phyloP scores from a whole-genome alignment of 164 flowering plant species.

The Liriodendron chinense region DNA sequence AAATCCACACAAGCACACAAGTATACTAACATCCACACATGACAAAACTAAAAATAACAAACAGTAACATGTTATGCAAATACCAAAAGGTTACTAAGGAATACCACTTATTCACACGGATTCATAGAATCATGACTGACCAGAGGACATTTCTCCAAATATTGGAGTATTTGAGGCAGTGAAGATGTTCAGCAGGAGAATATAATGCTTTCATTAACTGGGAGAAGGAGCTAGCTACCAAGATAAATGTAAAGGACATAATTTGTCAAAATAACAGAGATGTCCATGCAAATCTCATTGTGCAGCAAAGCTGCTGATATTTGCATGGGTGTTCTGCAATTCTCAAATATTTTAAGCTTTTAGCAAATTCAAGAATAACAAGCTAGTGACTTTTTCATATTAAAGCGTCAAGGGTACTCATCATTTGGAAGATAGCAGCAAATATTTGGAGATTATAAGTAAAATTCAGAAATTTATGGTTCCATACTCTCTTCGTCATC shows the following conservation, averaged over 20 bases:
- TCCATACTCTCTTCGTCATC: slow-evolving; percentile 48
- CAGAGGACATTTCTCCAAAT: background rate
- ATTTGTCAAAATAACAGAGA: background rate
- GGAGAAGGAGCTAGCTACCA: background rate
- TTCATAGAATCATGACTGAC: background rate
- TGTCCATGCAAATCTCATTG: background rate
- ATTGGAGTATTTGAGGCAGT: background rate
- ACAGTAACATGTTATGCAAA: background rate
- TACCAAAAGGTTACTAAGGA: background rate
- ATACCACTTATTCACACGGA: background rate
- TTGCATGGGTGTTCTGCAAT: background rate
- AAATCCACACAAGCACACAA: background rate
- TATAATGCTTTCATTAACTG: background rate
- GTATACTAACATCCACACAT: background rate
- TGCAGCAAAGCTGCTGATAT: background rate
- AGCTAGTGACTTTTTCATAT: background rate
- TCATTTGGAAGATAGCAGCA: background rate
- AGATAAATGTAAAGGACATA: background rate
- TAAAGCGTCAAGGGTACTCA: too few species aligned
- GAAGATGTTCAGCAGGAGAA: background rate
- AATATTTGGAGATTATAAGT: background rate
- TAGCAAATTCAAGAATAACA: background rate
- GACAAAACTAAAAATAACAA: background rate
- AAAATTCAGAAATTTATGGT: slow-evolving; percentile 4
- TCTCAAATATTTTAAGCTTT: background rate